phyloP scores from a whole-genome alignment of 345 rosid genomes.

The Rhodamnia rubescens region DNA sequence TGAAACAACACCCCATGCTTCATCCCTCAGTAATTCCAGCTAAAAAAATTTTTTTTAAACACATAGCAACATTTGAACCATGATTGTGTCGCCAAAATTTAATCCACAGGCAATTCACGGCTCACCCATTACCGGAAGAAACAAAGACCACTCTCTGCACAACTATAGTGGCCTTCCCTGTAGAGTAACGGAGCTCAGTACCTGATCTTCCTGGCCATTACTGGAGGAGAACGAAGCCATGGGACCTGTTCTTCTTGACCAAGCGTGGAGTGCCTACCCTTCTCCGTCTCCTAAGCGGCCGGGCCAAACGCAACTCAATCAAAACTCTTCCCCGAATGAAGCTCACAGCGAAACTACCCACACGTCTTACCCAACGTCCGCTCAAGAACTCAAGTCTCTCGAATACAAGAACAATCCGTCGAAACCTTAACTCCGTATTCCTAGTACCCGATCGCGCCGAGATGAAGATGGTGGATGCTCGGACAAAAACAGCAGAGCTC shows the following conservation, averaged over 20 bases:
- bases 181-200: background rate
- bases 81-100: background rate
- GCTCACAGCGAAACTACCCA: background rate
- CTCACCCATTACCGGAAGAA: background rate
- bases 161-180: background rate
- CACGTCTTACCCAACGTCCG: background rate
- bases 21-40: background rate
- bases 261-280: background rate
- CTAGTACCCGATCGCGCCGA: background rate
- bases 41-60: background rate
- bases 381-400: background rate
- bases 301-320: background rate
- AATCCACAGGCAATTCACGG: background rate
- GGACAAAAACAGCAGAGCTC: background rate
- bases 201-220: background rate
- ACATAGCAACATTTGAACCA: background rate
- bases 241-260: background rate
- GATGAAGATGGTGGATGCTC: background rate
- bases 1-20: background rate
- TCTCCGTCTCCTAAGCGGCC: background rate
- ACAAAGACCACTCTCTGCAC: background rate
- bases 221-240: background rate
- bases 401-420: background rate
- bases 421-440: background rate
- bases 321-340: background rate